phyloP scores from a whole-genome alignment of 257 asterid species.

The Handroanthus guayacan region DNA sequence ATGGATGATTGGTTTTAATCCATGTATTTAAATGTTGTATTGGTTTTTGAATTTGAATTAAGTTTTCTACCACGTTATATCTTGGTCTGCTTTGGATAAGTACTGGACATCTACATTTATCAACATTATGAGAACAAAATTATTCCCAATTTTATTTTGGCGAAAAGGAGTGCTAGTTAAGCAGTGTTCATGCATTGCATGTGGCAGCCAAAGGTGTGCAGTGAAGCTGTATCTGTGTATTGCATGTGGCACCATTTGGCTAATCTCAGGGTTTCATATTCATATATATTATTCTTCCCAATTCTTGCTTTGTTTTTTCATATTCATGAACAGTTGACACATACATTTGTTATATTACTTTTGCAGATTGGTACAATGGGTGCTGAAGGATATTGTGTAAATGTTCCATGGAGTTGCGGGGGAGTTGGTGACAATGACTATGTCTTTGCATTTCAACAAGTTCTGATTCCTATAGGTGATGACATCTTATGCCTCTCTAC shows the following conservation, averaged over 20 bases:
- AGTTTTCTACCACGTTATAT: slow-evolving; percentile 18
- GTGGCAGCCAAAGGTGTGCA: neutral
- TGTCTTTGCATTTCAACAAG: slow-evolving; percentile 87
- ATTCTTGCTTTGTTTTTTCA: neutral
- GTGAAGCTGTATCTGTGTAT: slow-evolving; percentile 25
- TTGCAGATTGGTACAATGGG: slow-evolving; percentile 90
- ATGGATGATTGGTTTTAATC: neutral
- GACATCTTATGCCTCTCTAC: slow-evolving; percentile 16
- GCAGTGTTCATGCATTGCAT: slow-evolving; percentile 31
- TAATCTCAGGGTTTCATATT: slow-evolving; percentile 17
- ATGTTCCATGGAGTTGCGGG: slow-evolving; percentile 92
- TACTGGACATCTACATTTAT: neutral
- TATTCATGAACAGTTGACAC: slow-evolving; percentile 18
- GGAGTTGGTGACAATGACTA: slow-evolving; percentile 99
- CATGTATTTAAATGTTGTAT: slow-evolving; percentile 18
- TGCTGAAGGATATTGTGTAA: slow-evolving; percentile 96
- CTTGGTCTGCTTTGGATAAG: neutral
- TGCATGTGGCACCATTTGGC: slow-evolving; percentile 31
- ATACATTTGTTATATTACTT: slow-evolving; percentile 18
- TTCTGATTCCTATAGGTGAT: slow-evolving; percentile 95
- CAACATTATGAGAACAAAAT: neutral
- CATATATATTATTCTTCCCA: neutral
- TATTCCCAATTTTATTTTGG: slow-evolving; percentile 5
- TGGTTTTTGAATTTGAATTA: slow-evolving; percentile 17
- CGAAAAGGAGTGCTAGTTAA: slow-evolving; percentile 13